Evolutionary conservation across 1,284 basidiomycete species (phyloP).

Genomic region (Paramarasmius palmivorus): DNA sequence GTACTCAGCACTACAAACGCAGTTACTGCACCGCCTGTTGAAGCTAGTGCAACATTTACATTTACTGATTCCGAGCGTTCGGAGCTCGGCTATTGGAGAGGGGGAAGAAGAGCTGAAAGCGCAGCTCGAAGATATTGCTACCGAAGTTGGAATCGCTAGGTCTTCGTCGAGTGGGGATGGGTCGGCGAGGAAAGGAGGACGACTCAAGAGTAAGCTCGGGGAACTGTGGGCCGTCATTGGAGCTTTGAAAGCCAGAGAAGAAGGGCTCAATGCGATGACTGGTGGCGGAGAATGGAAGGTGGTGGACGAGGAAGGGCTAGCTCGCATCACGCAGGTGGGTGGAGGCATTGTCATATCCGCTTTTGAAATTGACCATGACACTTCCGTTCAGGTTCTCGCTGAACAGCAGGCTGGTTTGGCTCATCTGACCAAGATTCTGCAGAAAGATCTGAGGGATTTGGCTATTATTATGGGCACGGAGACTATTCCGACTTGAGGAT

Average conservation of each 20-base stretch:
- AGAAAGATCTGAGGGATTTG: conserved; percentile 69
- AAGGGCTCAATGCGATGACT: conserved; percentile 39
- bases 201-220: conserved; percentile 74
- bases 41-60: conserved; percentile 77
- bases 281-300: conserved; percentile 75
- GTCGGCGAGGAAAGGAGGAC: conserved; percentile 60
- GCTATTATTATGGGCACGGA: conserved; percentile 62
- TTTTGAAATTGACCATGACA: conserved; percentile 13
- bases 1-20: conserved; percentile 67
- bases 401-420: conserved; percentile 82
- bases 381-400: conserved; percentile 61
- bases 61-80: conserved; percentile 75
- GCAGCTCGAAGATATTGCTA: conserved; percentile 67
- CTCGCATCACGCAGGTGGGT: conserved; percentile 77
- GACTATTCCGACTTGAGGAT: neutral
- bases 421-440: conserved; percentile 76
- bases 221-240: conserved; percentile 88
- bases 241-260: conserved; percentile 70
- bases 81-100: conserved; percentile 77
- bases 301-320: conserved; percentile 81
- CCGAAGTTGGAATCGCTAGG: conserved; percentile 11
- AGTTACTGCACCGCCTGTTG: conserved; percentile 76
- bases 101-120: conserved; percentile 78
- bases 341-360: conserved; percentile 9
- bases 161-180: conserved; percentile 44